Evolutionary conservation across 768 basidiomycete genomes (phyloP), one percentile per base, ranked within the genome.

Genomic region (Psilocybe tampanensis): DNA sequence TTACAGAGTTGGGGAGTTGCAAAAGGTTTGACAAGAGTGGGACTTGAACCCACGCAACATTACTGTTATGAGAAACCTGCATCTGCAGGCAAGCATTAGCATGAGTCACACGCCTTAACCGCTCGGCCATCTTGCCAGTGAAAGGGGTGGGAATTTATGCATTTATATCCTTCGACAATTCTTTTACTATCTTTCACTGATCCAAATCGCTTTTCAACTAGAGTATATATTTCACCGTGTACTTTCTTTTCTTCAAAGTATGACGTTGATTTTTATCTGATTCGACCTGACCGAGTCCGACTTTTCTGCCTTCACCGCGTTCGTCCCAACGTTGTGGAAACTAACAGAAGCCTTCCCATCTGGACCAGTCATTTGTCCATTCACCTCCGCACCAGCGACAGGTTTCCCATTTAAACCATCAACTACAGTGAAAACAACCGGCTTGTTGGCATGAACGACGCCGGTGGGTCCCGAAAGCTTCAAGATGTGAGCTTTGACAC

Each of bases 111-210:
- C 75, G 75, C 76, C 74, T 74, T 75, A 71, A 73, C 70, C 72
- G 72, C 75, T 77, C 76, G 76, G 75, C 76, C 76, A 78, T 77
- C 75, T 77, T 77, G 76, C 76, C 76, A 57, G n/a, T n/a, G n/a
- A n/a, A n/a, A n/a, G n/a, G n/a, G n/a, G n/a, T n/a, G n/a, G n/a
- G n/a, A n/a, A n/a, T n/a, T n/a, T n/a, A n/a, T n/a, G n/a, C n/a
- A n/a, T n/a, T n/a, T n/a, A n/a, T n/a, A n/a, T n/a, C n/a, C n/a
- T n/a, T n/a, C n/a, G n/a, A n/a, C n/a, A n/a, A n/a, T n/a, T n/a
- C n/a, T n/a, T n/a, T n/a, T n/a, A n/a, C n/a, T n/a, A n/a, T n/a
- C n/a, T n/a, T n/a, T n/a, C n/a, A n/a, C n/a, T n/a, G n/a, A n/a
- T n/a, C n/a, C n/a, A n/a, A n/a, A n/a, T n/a, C n/a, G n/a, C n/a